Percentiles rank a stretch among this genome's conserved stretches.
Evolutionary conservation across 2,329 filamentous ascomycete species (phyloP).

Genomic region (Orbilia ellipsospora): DNA sequence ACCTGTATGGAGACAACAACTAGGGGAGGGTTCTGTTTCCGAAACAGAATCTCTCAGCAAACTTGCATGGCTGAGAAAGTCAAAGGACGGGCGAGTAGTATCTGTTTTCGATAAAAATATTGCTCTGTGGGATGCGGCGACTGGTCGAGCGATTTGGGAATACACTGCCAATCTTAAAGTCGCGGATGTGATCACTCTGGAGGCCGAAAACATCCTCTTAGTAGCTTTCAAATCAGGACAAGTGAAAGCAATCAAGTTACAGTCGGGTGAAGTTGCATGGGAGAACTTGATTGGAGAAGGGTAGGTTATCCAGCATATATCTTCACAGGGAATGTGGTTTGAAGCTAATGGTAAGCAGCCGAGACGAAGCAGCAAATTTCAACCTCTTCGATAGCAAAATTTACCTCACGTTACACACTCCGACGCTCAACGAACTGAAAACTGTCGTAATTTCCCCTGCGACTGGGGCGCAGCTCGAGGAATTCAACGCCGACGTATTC

Average conservation of each 20-base stretch:
- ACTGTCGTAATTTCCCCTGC: conserved; percentile 45
- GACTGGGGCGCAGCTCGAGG: conserved; percentile 44
- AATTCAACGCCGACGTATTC: conserved; percentile 36
- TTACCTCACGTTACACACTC: conserved; percentile 40
- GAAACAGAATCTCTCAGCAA: conserved; percentile 54
- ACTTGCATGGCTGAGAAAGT: conserved; percentile 73
- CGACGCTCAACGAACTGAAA: conserved; percentile 28
- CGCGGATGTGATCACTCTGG: conserved; percentile 79
- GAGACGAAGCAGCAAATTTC: conserved; percentile 45
- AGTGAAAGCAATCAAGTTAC: conserved; percentile 78
- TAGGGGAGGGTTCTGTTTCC: conserved; percentile 66
- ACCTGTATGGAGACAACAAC: conserved; percentile 84
- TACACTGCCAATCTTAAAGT: conserved; percentile 71
- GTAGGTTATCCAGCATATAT: conserved; percentile 65
- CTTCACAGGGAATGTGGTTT: neutral
- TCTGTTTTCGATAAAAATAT: conserved; percentile 77
- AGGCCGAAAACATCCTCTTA: conserved; percentile 75
- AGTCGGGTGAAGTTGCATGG: conserved; percentile 80
- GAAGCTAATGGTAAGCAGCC: conserved; percentile 30
- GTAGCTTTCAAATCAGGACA: conserved; percentile 73
- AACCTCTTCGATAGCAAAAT: conserved; percentile 33
- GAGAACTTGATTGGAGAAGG: conserved; percentile 77
- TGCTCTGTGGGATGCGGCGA: conserved; percentile 83
- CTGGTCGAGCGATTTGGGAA: conserved; percentile 82
- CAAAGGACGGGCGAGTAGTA: conserved; percentile 80